These are phyloP conservation scores for Linderniella brevidens DNA, from an alignment of 257 asterid genomes.

Conservation along the genomic window DNA sequence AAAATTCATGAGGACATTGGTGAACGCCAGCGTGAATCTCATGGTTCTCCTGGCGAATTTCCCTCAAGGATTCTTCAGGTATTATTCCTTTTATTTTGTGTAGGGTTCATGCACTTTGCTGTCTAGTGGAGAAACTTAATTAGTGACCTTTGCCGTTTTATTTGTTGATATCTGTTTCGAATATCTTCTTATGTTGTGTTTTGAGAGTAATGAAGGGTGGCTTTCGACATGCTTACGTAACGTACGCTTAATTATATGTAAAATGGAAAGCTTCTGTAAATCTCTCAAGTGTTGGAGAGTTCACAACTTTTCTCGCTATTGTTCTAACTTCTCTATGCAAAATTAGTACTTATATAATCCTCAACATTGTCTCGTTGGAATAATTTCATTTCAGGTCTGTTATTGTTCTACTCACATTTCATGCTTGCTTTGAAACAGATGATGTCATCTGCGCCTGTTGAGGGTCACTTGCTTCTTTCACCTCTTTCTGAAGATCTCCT, in stretches of 20 bases:
- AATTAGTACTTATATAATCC: not conserved
- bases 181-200: too few species aligned
- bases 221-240: too few species aligned
- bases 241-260: too few species aligned
- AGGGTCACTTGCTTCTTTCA: constrained; percentile 39
- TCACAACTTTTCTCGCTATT: too few species aligned
- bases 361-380: constrained; percentile 1
- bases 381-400: constrained; percentile 1
- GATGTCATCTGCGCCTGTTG: constrained; percentile 44
- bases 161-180: too few species aligned
- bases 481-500: constrained; percentile 56
- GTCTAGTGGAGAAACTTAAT: too few species aligned
- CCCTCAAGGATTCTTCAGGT: constrained; percentile 53
- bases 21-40: constrained; percentile 26
- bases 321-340: too few species aligned
- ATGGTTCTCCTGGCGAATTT: constrained; percentile 30
- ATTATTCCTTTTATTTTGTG: constrained; percentile 5
- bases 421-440: constrained; percentile 27
- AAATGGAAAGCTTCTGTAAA: too few species aligned
- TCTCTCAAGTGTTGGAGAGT: too few species aligned
- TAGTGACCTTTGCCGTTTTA: too few species aligned
- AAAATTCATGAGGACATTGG: constrained; percentile 51
- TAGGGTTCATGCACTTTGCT: too few species aligned
- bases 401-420: constrained; percentile 1
- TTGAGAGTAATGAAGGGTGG: too few species aligned